Evolutionary conservation across 2,329 filamentous ascomycete genomes (phyloP).

Genomic region (Aspergillus pseudotamarii): DNA sequence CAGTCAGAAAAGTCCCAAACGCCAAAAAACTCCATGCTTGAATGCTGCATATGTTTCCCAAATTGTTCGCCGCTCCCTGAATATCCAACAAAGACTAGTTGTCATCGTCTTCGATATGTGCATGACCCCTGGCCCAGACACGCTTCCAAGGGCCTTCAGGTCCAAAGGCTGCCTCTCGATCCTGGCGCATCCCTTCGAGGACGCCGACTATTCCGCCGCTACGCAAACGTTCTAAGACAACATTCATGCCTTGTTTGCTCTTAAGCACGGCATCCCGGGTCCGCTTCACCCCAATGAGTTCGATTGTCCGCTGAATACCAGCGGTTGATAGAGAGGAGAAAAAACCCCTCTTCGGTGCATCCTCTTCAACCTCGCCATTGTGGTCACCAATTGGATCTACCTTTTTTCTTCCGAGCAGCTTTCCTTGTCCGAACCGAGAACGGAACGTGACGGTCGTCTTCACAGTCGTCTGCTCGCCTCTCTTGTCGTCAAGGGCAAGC

Average conservation of each 20-base stretch:
- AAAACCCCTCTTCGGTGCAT: conserved; percentile 57
- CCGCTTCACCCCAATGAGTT: conserved; percentile 62
- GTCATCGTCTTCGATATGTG: conserved; percentile 32
- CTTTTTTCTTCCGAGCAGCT: conserved; percentile 49
- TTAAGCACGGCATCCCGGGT: conserved; percentile 64
- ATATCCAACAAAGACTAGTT: conserved; percentile 19
- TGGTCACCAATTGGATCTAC: conserved; percentile 39
- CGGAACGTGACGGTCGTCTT: conserved; percentile 64
- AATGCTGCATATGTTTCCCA: conserved; percentile 22
- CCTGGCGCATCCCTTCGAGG: conserved; percentile 70
- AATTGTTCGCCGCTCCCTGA: conserved; percentile 1
- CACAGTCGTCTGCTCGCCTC: conserved; percentile 57
- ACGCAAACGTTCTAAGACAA: conserved; percentile 65
- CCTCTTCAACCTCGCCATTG: conserved; percentile 50
- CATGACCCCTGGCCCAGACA: conserved; percentile 38
- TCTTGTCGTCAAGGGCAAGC: conserved; percentile 40
- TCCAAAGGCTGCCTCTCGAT: conserved; percentile 52
- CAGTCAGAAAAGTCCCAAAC: conserved; percentile 21
- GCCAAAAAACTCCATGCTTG: conserved; percentile 29
- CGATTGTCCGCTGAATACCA: conserved; percentile 64
- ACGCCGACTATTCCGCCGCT: conserved; percentile 68
- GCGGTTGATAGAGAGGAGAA: conserved; percentile 62
- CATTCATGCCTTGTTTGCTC: conserved; percentile 68
- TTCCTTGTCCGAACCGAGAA: conserved; percentile 62
- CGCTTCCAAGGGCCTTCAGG: conserved; percentile 46